Evolutionary conservation across 257 asterid species (phyloP).

Genomic region (Leonotis leonurus): DNA sequence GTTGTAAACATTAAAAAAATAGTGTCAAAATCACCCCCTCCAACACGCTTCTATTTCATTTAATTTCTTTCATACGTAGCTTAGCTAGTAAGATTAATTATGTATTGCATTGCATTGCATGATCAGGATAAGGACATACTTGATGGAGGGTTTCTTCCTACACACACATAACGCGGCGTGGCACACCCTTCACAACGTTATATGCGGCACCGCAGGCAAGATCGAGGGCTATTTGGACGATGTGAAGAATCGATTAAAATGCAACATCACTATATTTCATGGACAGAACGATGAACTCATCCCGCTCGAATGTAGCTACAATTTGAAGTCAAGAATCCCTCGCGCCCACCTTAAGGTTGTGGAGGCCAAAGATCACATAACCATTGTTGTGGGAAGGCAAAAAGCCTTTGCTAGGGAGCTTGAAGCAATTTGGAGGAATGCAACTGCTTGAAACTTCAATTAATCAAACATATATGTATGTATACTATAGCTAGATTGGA

Average conservation of each 20-base stretch:
- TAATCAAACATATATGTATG: too few relatives aligned
- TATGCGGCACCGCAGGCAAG: conserved; percentile 80
- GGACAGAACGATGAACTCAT: conserved; percentile 76
- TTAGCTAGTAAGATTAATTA: too few relatives aligned
- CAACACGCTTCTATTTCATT: too few relatives aligned
- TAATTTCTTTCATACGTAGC: too few relatives aligned
- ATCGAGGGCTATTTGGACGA: conserved; percentile 67
- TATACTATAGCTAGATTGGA: neutral
- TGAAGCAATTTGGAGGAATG: conserved; percentile 68
- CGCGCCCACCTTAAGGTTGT: conserved; percentile 68
- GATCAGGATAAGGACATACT: conserved; percentile 71
- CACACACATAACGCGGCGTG: conserved; percentile 98
- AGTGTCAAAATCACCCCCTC: too few relatives aligned
- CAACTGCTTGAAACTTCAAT: neutral
- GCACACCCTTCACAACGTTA: conserved; percentile 94
- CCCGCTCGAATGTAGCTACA: conserved; percentile 86
- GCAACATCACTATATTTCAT: conserved; percentile 58
- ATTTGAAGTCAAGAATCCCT: conserved; percentile 55
- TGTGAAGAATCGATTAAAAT: conserved; percentile 41
- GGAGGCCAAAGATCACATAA: conserved; percentile 73
- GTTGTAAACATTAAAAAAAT: too few relatives aligned
- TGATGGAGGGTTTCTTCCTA: conserved; percentile 84
- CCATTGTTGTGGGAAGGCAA: conserved; percentile 92
- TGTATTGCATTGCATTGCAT: too few relatives aligned
- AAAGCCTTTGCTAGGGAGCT: conserved; percentile 77